These are phyloP conservation scores for Coniella vitis DNA, from an alignment of 2,329 filamentous ascomycete species.

Conservation along the genomic window DNA sequence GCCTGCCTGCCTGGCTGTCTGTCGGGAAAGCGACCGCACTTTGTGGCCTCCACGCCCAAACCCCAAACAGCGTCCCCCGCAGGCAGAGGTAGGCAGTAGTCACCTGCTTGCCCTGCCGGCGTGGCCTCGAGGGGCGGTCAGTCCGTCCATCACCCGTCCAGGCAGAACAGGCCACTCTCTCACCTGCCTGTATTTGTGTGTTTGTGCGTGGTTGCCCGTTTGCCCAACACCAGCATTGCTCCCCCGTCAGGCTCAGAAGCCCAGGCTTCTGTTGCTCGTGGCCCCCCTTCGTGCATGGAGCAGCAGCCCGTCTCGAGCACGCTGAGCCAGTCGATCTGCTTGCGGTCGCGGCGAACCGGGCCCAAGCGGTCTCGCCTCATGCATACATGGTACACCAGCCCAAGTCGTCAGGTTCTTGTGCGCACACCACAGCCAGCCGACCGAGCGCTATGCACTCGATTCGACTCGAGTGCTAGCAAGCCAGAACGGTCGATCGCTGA, in stretches of 20 bases:
- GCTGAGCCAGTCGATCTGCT: conserved; percentile 14
- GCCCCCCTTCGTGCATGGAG: conserved; percentile 4
- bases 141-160: not conserved
- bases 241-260: too few relatives aligned
- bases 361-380: conserved; percentile 14
- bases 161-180: conserved; percentile 1
- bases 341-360: conserved; percentile 2
- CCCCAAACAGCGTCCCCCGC: too few relatives aligned
- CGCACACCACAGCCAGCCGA: conserved; percentile 4
- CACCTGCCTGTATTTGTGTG: too few relatives aligned
- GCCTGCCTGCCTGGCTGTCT: too few relatives aligned
- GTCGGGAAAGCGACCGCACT: too few relatives aligned
- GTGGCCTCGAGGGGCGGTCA: too few relatives aligned
- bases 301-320: conserved; percentile 4
- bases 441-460: not conserved
- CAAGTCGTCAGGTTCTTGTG: too few relatives aligned
- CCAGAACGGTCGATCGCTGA: conserved; percentile 15
- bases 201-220: too few relatives aligned
- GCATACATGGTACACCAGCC: not conserved
- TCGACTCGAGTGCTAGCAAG: conserved; percentile 1
- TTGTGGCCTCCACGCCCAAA: too few relatives aligned
- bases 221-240: too few relatives aligned
- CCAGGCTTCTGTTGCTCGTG: conserved; percentile 16
- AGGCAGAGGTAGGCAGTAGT: too few relatives aligned
- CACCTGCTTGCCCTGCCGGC: too few relatives aligned